Conservation (phyloP, 768 basidiomycete genomes). For the Amanita thiersii region DNA sequence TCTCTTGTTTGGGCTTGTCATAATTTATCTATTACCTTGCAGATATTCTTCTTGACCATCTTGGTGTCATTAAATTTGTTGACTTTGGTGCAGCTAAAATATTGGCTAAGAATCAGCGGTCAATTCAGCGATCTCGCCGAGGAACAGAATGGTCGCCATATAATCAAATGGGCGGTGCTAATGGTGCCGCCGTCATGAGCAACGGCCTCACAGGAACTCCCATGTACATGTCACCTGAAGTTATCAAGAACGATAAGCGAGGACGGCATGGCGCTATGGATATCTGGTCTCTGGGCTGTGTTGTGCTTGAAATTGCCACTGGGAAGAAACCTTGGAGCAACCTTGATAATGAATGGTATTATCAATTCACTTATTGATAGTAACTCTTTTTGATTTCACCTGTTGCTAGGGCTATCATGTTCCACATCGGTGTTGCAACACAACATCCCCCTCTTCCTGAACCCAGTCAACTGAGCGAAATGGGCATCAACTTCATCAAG, state of each 20-base stretch:
- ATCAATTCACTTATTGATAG: not conserved
- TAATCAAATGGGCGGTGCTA: slow-evolving; percentile 25
- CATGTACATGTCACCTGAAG: slow-evolving; percentile 99
- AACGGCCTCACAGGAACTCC: slow-evolving; percentile 95
- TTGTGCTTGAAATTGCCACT: slow-evolving; percentile 94
- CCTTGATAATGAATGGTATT: slow-evolving; percentile 95
- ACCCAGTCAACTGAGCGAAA: slow-evolving; percentile 75
- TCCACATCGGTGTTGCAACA: slow-evolving; percentile 94
- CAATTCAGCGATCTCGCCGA: slow-evolving; percentile 68
- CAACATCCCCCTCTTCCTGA: slow-evolving; percentile 96
- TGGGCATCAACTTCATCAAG: slow-evolving; percentile 91
- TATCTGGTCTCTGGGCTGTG: slow-evolving; percentile 96
- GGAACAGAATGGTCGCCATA: slow-evolving; percentile 31
- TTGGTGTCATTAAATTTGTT: slow-evolving; percentile 91
- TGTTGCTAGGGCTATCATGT: slow-evolving; percentile 91
- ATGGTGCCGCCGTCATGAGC: slow-evolving; percentile 45
- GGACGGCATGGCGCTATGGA: slow-evolving; percentile 95
- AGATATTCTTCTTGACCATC: slow-evolving; percentile 91
- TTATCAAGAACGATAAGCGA: slow-evolving; percentile 88
- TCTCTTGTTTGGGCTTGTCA: not conserved
- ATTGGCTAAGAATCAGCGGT: slow-evolving; percentile 81
- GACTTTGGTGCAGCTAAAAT: slow-evolving; percentile 98
- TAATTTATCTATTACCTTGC: slow-evolving; percentile 10
- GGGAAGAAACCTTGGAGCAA: slow-evolving; percentile 98
- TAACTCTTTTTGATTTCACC: slow-evolving; percentile 1